Conservation (phyloP, 129 eudicot species). For the Glebionis coronaria region DNA sequence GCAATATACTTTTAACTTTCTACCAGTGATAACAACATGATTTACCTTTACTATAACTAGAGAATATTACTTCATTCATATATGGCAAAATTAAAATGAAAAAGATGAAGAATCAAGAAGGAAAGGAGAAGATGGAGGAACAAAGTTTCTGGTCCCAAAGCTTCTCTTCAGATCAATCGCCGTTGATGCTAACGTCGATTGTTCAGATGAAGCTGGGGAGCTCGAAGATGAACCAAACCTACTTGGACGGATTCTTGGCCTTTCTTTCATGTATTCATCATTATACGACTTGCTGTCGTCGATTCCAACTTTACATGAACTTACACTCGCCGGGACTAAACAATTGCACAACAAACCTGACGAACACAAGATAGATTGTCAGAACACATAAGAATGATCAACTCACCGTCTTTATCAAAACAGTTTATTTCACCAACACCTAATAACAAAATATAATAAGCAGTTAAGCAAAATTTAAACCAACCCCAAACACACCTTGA, state of each 20-base stretch:
- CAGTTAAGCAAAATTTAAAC: too few relatives aligned
- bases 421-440: too few relatives aligned
- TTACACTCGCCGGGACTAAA: conserved; percentile 55
- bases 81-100: conserved; percentile 10
- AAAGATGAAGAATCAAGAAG: conserved; percentile 13
- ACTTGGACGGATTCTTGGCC: conserved; percentile 25
- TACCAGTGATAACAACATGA: too few relatives aligned
- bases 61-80: too few relatives aligned
- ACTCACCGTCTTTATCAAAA: too few relatives aligned
- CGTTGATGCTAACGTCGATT: conserved; percentile 9
- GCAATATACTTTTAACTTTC: too few relatives aligned
- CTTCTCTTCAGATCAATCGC: conserved; percentile 22
- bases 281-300: conserved; percentile 33
- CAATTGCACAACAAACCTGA: conserved; percentile 71
- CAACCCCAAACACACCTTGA: too few relatives aligned
- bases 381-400: neutral
- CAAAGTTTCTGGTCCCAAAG: conserved; percentile 24
- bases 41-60: neutral
- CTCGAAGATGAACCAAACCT: conserved; percentile 36
- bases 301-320: conserved; percentile 51
- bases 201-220: conserved; percentile 39
- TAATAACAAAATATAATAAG: too few relatives aligned
- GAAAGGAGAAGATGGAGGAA: conserved; percentile 18
- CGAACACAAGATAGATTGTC: neutral
- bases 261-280: conserved; percentile 38